Evolutionary conservation across 441 rosid genomes (phyloP).

Genomic region (Gossypium aridum): DNA sequence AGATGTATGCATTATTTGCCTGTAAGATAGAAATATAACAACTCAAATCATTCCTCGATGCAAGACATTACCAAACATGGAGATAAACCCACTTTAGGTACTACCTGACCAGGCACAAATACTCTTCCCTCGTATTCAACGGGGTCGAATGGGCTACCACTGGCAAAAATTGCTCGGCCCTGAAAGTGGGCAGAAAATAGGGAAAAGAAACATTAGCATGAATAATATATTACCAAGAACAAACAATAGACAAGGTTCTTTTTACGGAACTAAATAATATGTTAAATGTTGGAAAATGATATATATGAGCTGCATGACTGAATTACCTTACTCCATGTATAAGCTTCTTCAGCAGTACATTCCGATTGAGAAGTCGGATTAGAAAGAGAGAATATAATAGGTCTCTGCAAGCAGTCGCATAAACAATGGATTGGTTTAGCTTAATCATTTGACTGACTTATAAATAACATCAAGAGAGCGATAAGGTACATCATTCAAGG

Average conservation of each 20-base stretch:
- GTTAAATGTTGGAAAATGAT: neutral
- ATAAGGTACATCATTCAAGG: conserved; percentile 55
- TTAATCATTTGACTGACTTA: neutral
- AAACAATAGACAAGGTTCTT: no score
- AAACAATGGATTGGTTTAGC: neutral
- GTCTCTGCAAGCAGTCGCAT: conserved; percentile 48
- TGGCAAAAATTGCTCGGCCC: conserved; percentile 87
- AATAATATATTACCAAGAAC: neutral
- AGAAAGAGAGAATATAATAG: conserved; percentile 79
- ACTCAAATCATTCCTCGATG: neutral
- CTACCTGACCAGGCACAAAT: conserved; percentile 68
- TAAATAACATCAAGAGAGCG: conserved; percentile 3
- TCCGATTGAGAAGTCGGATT: conserved; percentile 94
- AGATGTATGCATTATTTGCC: conserved; percentile 87
- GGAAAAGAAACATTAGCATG: neutral
- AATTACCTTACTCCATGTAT: conserved; percentile 72
- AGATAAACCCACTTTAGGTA: neutral
- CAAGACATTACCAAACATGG: neutral
- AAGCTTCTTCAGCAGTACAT: conserved; percentile 90
- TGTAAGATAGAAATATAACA: conserved; percentile 19
- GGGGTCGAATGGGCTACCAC: conserved; percentile 79
- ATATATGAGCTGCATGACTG: neutral
- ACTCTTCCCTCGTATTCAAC: conserved; percentile 55
- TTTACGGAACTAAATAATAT: neutral
- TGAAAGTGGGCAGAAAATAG: conserved; percentile 15